phyloP scores from a whole-genome alignment of 441 rosid genomes.

The Melastoma candidum region DNA sequence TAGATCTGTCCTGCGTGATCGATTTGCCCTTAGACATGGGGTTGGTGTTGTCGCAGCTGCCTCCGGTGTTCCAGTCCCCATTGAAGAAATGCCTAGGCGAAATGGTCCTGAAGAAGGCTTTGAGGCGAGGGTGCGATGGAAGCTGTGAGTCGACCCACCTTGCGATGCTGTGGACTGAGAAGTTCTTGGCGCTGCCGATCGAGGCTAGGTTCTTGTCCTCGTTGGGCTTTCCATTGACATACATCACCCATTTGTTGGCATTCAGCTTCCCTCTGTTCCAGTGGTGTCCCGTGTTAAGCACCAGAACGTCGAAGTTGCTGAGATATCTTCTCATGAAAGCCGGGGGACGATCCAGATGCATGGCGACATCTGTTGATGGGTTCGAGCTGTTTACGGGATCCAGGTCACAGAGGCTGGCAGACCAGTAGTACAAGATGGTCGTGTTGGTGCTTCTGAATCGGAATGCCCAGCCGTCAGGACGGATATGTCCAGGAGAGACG shows the following conservation, averaged over 20 bases:
- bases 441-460: slow-evolving; percentile 52
- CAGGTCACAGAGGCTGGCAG: slow-evolving; percentile 50
- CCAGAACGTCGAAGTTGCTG: slow-evolving; percentile 42
- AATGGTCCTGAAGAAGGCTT: slow-evolving; percentile 57
- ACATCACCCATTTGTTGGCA: slow-evolving; percentile 60
- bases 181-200: slow-evolving; percentile 46
- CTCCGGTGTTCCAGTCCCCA: slow-evolving; percentile 77
- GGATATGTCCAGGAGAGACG: slow-evolving; percentile 35
- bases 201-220: slow-evolving; percentile 26
- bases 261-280: slow-evolving; percentile 63
- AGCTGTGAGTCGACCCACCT: slow-evolving; percentile 59
- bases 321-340: slow-evolving; percentile 46
- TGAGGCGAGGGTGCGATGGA: slow-evolving; percentile 34
- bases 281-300: slow-evolving; percentile 70
- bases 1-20: slow-evolving; percentile 38
- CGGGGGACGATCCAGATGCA: slow-evolving; percentile 69
- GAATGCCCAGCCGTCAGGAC: slow-evolving; percentile 68
- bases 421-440: slow-evolving; percentile 65
- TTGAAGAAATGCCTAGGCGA: slow-evolving; percentile 60
- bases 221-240: slow-evolving; percentile 38
- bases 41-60: slow-evolving; percentile 48
- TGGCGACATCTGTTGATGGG: slow-evolving; percentile 27
- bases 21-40: slow-evolving; percentile 43
- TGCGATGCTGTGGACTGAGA: slow-evolving; percentile 36
- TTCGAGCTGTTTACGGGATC: slow-evolving; percentile 33